These are phyloP conservation scores for Arbutus unedo DNA, from an alignment of 148 eudicot genomes.

Conservation along the genomic window DNA sequence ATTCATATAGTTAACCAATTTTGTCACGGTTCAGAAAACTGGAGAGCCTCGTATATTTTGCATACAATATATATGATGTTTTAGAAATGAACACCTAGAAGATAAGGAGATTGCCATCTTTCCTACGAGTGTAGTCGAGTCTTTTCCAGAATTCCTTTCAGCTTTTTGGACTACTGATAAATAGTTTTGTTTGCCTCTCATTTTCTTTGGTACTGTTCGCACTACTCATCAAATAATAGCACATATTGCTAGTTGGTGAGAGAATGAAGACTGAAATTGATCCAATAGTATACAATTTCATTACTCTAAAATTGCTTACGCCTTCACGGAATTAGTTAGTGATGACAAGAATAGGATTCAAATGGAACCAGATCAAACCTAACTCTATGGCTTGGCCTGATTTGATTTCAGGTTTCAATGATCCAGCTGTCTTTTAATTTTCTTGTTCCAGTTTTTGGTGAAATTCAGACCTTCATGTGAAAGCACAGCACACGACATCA, in stretches of 20 bases:
- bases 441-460: background rate
- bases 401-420: no score
- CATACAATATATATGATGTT: no score
- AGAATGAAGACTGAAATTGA: background rate
- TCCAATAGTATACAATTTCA: background rate
- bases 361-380: background rate
- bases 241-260: background rate
- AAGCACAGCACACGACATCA: background rate
- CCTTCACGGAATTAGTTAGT: no score
- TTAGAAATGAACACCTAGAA: no score
- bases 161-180: background rate
- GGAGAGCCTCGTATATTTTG: no score
- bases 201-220: background rate
- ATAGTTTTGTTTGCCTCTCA: background rate
- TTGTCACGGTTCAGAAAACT: no score
- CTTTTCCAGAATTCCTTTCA: background rate
- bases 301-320: no score
- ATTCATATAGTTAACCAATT: no score
- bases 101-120: background rate
- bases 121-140: background rate
- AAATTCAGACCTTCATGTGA: background rate
- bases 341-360: background rate
- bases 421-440: no score
- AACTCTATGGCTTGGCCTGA: background rate
- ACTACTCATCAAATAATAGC: background rate